Evolutionary conservation across 108 stramenopile genomes (phyloP), one percentile per base, ranked within the genome.

Genomic region (Pseudonitzschia delicatissima): DNA sequence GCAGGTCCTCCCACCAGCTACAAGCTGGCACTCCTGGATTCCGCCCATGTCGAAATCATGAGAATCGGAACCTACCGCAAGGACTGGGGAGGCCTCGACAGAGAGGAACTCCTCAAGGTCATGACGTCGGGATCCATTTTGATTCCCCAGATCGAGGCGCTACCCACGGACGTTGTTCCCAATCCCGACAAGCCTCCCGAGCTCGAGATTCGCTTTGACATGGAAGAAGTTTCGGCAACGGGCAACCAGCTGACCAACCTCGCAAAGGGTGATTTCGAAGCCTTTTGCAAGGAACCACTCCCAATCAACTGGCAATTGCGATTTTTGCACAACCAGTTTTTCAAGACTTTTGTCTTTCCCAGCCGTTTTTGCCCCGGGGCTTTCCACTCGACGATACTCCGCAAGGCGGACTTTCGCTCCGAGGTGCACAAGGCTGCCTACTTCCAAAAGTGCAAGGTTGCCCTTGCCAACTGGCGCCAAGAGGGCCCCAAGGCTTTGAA

Each of bases 21-120:
- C 77, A 94, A 94, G 61, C 76, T 94, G 11, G 76, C 88, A 5
- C 85, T 88, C 25, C 85, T 81, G 57, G 93, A 94, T 77, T 83
- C 85, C 2, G 87, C 87, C 3, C 93, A 94, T 73, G 87, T 94
- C 1, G 93, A 94, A 61, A 85, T 94, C 49, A 90, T 94, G 84
- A 67, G 93, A 8, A 87, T 94, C 53, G 90, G 93, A 17, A 94
- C 93, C 11, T 94, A 81, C 64, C 68, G 76, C 36, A 76, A 84
- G 47, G 88, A 86, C 29, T 91, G 88, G 88, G 93, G 93, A 45
- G 93, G 93, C 32, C 57, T 91, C 31, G 45, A 73, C 26, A 75
- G 76, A 50, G 73, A 88, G 45, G 85, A 86, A 29, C 63, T 94
- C n/a, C 59, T 90, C 44, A 74, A 79, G 15, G 81, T 85, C 2